phyloP scores from a whole-genome alignment of 2,329 filamentous ascomycete species.

The Dothideomycetes sp. region DNA sequence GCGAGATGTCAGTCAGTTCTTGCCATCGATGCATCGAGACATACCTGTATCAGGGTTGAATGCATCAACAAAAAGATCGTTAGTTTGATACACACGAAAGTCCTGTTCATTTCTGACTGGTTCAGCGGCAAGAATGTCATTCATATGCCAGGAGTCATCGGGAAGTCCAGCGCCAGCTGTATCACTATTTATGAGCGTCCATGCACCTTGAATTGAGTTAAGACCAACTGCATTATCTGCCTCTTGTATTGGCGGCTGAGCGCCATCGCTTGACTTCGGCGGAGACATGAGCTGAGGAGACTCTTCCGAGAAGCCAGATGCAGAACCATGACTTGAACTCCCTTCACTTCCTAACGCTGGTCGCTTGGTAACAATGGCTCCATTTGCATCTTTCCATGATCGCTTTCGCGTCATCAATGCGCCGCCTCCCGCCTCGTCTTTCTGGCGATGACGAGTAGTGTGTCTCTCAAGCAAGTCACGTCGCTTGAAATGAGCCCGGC shows the following conservation, averaged over 20 bases:
- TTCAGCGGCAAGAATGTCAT: too few species aligned
- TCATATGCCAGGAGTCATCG: too few species aligned
- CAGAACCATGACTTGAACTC: too few species aligned
- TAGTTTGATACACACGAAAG: slow-evolving; percentile 9
- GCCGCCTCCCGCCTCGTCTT: slow-evolving; percentile 45
- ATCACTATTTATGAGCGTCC: too few species aligned
- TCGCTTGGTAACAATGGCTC: slow-evolving; percentile 39
- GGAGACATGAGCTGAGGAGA: slow-evolving; percentile 1
- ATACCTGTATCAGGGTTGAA: slow-evolving; percentile 48
- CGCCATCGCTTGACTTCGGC: neutral
- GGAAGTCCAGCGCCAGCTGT: too few species aligned
- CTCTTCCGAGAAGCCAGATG: too few species aligned
- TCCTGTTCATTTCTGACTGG: too few species aligned
- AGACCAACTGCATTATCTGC: too few species aligned
- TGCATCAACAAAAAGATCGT: slow-evolving; percentile 39
- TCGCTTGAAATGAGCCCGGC: slow-evolving; percentile 50
- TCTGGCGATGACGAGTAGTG: slow-evolving; percentile 42
- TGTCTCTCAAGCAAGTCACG: slow-evolving; percentile 52
- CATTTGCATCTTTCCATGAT: slow-evolving; percentile 44
- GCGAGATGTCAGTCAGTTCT: slow-evolving; percentile 3
- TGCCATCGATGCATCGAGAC: neutral
- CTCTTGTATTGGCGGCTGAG: neutral
- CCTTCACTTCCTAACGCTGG: slow-evolving; percentile 19
- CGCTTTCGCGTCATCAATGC: slow-evolving; percentile 46
- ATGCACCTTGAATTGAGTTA: too few species aligned